phyloP scores from a whole-genome alignment of 352 stramenopile genomes.

The Globisporangium polare region DNA sequence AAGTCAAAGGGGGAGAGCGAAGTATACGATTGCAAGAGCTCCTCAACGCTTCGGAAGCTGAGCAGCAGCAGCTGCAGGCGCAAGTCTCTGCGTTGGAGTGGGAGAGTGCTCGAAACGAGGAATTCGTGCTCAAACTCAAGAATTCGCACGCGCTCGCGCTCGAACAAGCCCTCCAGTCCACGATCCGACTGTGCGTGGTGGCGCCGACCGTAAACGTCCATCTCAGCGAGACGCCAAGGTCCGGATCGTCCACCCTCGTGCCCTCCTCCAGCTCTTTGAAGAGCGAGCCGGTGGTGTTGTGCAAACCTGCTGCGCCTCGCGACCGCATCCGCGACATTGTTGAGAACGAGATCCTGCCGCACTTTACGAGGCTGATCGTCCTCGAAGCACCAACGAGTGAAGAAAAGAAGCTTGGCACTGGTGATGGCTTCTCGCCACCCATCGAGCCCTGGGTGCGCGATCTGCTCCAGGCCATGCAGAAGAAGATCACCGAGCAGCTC shows the following conservation, averaged over 20 bases:
- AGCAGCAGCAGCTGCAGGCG: background rate
- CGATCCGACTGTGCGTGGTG: conserved; percentile 70
- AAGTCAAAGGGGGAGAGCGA: background rate
- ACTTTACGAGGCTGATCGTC: conserved; percentile 48
- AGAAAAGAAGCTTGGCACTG: conserved; percentile 7
- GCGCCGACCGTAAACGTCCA: conserved; percentile 84
- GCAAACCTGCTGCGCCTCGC: conserved; percentile 23
- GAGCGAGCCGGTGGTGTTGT: conserved; percentile 23
- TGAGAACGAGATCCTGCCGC: conserved; percentile 59
- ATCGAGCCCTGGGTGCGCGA: conserved; percentile 60
- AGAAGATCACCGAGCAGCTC: conserved; percentile 59
- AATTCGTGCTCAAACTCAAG: conserved; percentile 25
- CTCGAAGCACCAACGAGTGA: conserved; percentile 20
- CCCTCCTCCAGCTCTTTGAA: conserved; percentile 12
- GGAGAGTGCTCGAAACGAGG: conserved; percentile 5
- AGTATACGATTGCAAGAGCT: background rate
- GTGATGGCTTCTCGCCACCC: conserved; percentile 1
- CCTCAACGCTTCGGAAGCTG: background rate
- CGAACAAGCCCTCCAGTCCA: conserved; percentile 34
- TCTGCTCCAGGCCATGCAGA: conserved; percentile 69
- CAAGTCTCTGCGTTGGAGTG: background rate
- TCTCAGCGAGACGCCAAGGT: conserved; percentile 29
- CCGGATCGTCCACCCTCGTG: background rate
- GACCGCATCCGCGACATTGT: conserved; percentile 55
- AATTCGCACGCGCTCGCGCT: conserved; percentile 25